Base-by-base conservation (phyloP, 768 basidiomycete genomes). In the Auricularia sp. region DNA sequence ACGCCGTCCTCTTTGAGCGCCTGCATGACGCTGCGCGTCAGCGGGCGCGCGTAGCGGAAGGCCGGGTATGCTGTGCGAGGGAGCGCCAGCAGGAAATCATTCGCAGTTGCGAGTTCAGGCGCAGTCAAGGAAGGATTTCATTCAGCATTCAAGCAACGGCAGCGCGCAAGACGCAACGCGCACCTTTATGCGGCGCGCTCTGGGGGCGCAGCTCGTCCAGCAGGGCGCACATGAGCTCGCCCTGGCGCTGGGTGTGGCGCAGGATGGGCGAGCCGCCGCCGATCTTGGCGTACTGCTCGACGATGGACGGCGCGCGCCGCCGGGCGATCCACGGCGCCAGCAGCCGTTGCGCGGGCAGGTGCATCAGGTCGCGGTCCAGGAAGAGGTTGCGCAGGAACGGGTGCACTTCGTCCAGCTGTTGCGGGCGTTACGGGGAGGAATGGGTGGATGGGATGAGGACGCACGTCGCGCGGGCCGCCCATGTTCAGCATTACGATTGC, bases 401-500 rank as follows among this genome's bases (percentile, higher is more conserved):
- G 72, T 93, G 82, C 6, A 97, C 98, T 78, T 98, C 96, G 3
- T 87, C 79, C 51, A 97, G 89, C 93, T 97, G 71, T 18, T 58
- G 35, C 69, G 63, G 67, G 64, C 67, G 62, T 63, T 18, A 33
- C n/a, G n/a, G n/a, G n/a, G n/a, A n/a, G n/a, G 59, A 62, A 66
- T 67, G 61, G 39, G 58, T 29, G 3, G 16, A 51, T 13, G 64
- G 64, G 58, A 45, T 47, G 62, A 63, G 42, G 44, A 77, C 85
- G 70, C 71, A 94, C 93, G 65, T 93, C 95, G 62, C 90, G 84
- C 29, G 96, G 97, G 1, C 97, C 97, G 54, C 97, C 97, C 97
- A 99, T 99, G 76, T 98, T 99, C 78, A 99, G 80, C 90, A 99
- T 91, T 51, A 99, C 94, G 67, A 98, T 83, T 44, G 90, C 96